Evolutionary conservation across 2,329 filamentous ascomycete genomes (phyloP), one percentile per base, ranked within the genome.

Genomic region (Phoma sp.): DNA sequence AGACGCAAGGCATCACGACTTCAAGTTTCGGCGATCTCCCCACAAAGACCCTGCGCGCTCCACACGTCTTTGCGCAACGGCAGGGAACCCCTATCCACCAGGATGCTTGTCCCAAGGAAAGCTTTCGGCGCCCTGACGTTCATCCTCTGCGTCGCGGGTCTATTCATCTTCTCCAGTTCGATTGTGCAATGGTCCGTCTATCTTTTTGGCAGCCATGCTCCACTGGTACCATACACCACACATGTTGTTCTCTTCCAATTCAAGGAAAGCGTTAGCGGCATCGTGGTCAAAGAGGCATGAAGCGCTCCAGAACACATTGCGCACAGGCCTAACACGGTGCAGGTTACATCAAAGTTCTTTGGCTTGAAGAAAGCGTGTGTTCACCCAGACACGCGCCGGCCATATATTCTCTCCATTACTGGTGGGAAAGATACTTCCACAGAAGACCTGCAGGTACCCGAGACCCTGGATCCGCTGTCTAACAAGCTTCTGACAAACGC

Each of bases 401-500:
- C 65, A 2, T 74, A 74, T 35, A 70, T 74, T 25, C 35, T 64
- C 10, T 72, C 68, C 5, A 64, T 72, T 25, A 61, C 68, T 6
- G 71, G 71, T 37, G 71, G 71, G 21, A 71, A 60, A 38, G 71
- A 74, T 41, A 73, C 64, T 25, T 73, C 72, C n/a, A 67, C 55
- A 50, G 71, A 74, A 51, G 61, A 63, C 19, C 55, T 70, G 33
- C 70, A 73, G 65, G 71, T 74, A 70, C 31, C 50, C 27, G 48
- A 44, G 19, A 45, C 31, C 40, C 39, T 50, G 39, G 29, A 39
- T 49, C 24, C 35, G 46, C 37, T 43, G 33, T 17, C 19, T 31
- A 82, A 81, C 56, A 80, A 82, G 5, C 77, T 53, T 53, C 51
- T 81, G 1, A 85, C 51, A 74, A 77, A 6, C 17, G 35, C 75